Evolutionary conservation across 192 early-diverging fungal genomes (phyloP).

Genomic region (Allomyces macrogynus): DNA sequence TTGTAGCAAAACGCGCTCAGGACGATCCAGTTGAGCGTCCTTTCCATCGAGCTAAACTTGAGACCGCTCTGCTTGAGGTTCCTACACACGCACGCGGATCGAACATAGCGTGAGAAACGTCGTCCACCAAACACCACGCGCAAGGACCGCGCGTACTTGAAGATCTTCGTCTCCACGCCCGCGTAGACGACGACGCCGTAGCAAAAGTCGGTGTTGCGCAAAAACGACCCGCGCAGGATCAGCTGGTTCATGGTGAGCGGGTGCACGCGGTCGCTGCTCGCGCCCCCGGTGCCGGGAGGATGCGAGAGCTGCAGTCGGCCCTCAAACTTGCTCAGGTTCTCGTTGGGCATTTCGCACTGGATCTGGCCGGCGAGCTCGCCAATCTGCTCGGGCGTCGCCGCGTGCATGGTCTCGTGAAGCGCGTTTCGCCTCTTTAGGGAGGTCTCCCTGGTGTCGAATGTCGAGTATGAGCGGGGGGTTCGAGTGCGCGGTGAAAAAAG

Average conservation of each 20-base stretch:
- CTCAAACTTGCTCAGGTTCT: slow-evolving; percentile 22
- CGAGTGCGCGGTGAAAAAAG: no score
- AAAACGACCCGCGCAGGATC: slow-evolving; percentile 60
- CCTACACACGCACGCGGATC: slow-evolving; percentile 47
- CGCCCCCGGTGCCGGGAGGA: background rate
- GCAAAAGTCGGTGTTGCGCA: slow-evolving; percentile 62
- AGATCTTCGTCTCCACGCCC: slow-evolving; percentile 32
- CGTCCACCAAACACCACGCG: no score
- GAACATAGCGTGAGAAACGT: slow-evolving; percentile 9
- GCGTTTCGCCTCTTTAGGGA: slow-evolving; percentile 28
- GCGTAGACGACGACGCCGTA: slow-evolving; percentile 53
- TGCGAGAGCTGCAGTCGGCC: slow-evolving; percentile 6
- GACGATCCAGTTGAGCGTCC: slow-evolving; percentile 57
- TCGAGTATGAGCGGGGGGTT: no score
- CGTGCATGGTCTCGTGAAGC: slow-evolving; percentile 4
- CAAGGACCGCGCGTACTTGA: slow-evolving; percentile 3
- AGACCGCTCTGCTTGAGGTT: slow-evolving; percentile 21
- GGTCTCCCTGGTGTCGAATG: slow-evolving; percentile 18
- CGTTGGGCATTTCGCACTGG: slow-evolving; percentile 32
- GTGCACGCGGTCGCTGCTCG: slow-evolving; percentile 13
- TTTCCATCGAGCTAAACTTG: slow-evolving; percentile 59
- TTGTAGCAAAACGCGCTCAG: slow-evolving; percentile 23
- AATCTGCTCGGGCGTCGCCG: background rate
- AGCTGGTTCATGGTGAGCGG: slow-evolving; percentile 62
- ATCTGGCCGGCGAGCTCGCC: slow-evolving; percentile 11